These are phyloP conservation scores for Coffea canephora DNA, from an alignment of 257 asterid species.

Conservation along the genomic window DNA sequence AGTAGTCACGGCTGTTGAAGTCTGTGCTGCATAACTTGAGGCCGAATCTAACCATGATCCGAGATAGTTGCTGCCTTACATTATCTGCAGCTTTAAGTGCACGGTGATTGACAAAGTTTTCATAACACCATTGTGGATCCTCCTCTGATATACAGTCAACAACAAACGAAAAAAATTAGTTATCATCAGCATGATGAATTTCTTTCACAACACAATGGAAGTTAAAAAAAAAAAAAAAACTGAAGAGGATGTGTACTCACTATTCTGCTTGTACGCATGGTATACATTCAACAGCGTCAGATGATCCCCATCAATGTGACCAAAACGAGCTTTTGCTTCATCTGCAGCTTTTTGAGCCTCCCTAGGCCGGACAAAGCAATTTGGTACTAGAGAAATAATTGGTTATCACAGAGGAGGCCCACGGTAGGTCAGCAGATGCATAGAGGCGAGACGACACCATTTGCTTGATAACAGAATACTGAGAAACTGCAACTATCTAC, in stretches of 20 bases:
- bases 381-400: conserved; percentile 99
- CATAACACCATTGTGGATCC: conserved; percentile 92
- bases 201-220: background rate
- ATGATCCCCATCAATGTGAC: conserved; percentile 96
- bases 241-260: conserved; percentile 41
- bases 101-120: conserved; percentile 75
- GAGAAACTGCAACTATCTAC: conserved; percentile 99
- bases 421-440: conserved; percentile 99
- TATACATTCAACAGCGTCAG: conserved; percentile 88
- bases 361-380: conserved; percentile 99
- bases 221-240: background rate
- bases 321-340: conserved; percentile 98
- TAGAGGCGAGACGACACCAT: conserved; percentile 98
- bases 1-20: conserved; percentile 93
- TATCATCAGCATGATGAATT: conserved; percentile 17
- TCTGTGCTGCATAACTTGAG: conserved; percentile 97
- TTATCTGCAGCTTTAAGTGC: conserved; percentile 93
- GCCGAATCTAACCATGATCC: conserved; percentile 87
- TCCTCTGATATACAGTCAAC: conserved; percentile 52
- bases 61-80: conserved; percentile 89
- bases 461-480: conserved; percentile 96
- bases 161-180: background rate
- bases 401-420: conserved; percentile 99
- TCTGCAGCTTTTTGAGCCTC: conserved; percentile 99
- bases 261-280: conserved; percentile 90